A percentile compares a stretch with the other conserved stretches of the same genome.
Evolutionary conservation across 2,329 filamentous ascomycete species (phyloP).

Genomic region (Pseudopyricularia javanii): DNA sequence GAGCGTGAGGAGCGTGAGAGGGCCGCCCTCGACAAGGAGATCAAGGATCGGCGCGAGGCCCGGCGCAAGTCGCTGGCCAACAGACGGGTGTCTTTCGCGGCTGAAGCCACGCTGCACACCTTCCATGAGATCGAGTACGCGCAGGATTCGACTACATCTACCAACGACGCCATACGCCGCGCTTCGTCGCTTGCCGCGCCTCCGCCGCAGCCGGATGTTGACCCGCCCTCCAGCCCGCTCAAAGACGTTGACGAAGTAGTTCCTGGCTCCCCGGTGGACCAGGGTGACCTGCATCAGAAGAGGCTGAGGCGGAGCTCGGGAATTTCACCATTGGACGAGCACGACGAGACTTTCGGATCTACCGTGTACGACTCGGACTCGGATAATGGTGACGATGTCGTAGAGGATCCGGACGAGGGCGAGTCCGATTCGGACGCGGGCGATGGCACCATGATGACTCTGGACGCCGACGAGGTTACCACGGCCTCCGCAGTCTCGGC

Average conservation of each 20-base stretch:
- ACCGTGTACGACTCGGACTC: slow-evolving; percentile 65
- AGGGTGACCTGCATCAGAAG: slow-evolving; percentile 52
- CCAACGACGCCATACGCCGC: slow-evolving; percentile 63
- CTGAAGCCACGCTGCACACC: slow-evolving; percentile 92
- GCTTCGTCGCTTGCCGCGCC: slow-evolving; percentile 50
- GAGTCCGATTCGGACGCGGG: slow-evolving; percentile 45
- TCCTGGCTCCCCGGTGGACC: slow-evolving; percentile 49
- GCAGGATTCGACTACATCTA: slow-evolving; percentile 75
- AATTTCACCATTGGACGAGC: slow-evolving; percentile 51
- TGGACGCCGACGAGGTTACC: slow-evolving; percentile 69
- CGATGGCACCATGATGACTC: slow-evolving; percentile 69
- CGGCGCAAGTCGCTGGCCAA: slow-evolving; percentile 88
- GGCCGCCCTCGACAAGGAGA: slow-evolving; percentile 44
- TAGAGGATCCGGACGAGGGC: slow-evolving; percentile 40
- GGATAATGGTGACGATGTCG: slow-evolving; percentile 41
- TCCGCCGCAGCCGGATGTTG: slow-evolving; percentile 21
- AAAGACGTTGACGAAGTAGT: slow-evolving; percentile 47
- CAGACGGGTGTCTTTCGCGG: slow-evolving; percentile 89
- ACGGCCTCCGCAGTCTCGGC: slow-evolving; percentile 53
- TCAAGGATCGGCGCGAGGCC: slow-evolving; percentile 67
- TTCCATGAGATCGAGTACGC: slow-evolving; percentile 88
- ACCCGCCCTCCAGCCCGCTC: slow-evolving; percentile 49
- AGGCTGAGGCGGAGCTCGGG: slow-evolving; percentile 53
- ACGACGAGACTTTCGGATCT: slow-evolving; percentile 59
- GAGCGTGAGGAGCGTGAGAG: slow-evolving; percentile 58